phyloP scores from a whole-genome alignment of 1,284 basidiomycete species.

The Inonotus obliquus region DNA sequence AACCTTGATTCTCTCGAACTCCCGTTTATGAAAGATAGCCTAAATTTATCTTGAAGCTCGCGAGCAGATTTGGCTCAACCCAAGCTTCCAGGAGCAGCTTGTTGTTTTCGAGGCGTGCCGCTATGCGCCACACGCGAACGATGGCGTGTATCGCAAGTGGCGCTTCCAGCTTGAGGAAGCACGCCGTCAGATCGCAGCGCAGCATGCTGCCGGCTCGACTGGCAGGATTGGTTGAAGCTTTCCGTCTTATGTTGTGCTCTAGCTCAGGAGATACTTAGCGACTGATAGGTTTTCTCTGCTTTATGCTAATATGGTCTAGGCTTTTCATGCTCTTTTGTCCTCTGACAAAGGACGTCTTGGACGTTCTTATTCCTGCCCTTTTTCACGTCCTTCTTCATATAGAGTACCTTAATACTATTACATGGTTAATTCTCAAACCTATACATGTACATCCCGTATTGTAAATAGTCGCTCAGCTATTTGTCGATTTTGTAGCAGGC shows the following conservation, averaged over 20 bases:
- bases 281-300: too few relatives aligned
- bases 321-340: too few relatives aligned
- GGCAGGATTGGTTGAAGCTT: not conserved
- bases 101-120: conserved; percentile 17
- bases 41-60: conserved; percentile 7
- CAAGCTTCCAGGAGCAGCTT: conserved; percentile 19
- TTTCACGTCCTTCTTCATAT: too few relatives aligned
- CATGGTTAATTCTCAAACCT: too few relatives aligned
- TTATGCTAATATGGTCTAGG: too few relatives aligned
- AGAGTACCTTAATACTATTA: too few relatives aligned
- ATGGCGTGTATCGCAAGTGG: conserved; percentile 17
- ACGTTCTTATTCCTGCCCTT: too few relatives aligned
- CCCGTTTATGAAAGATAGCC: not conserved
- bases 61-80: conserved; percentile 19
- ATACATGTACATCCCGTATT: too few relatives aligned
- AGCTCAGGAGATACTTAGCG: too few relatives aligned
- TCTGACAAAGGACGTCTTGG: too few relatives aligned
- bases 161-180: conserved; percentile 16
- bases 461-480: too few relatives aligned
- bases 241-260: not conserved
- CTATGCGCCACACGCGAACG: conserved; percentile 14
- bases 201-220: conserved; percentile 2
- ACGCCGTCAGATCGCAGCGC: conserved; percentile 12
- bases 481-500: too few relatives aligned
- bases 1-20: not conserved